Evolutionary conservation across 129 eudicot species (phyloP), one percentile per base, ranked within the genome.

Genomic region (Heracleum sosnowskyi): DNA sequence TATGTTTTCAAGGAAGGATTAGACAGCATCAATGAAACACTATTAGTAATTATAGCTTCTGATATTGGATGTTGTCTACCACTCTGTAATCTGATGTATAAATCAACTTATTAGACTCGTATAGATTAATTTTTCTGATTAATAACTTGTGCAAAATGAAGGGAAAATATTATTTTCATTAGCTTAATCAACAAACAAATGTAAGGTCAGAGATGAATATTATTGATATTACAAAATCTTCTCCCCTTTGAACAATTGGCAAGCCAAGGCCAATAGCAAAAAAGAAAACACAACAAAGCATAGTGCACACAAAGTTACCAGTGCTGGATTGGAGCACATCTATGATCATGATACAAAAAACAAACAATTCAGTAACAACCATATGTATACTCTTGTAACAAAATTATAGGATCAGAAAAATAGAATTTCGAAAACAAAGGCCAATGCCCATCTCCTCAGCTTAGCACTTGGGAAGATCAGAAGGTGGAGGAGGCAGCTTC

Each of bases 401-500:
- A 71, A 71, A 71, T 71, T 71, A 71, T 40, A 40, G 40, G 76
- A 71, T 71, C 20, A 37, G 29, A 0, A 0, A 0, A 8, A 37
- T 7, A 24, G 24, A 68, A 68, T 0, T 29, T 68, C 16, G 24
- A 35, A 36, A 36, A 34, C 39, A 69, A 11, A 33, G 4, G 40
- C 12, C 76, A 40, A 72, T 20, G 11, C 1, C 1, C 31, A 26
- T 5, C 49, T 71, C 18, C 15, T 71, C 4, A 24, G 42, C 7
- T 85, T 85, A 89, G 82, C 97, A 89, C 44, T 81, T 79, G 24
- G 93, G 92, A 87, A 87, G 91, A 86, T 91, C 93, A 7, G 84
- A 73, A n/a, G 97, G 97, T 4, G 93, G 93, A 55, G 97, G 91
- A 35, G 88, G 90, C 81, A 91, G 86, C 85, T 84, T 91, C 85